Percentiles rank a stretch among this genome's conserved stretches.
These are phyloP conservation scores for Thelonectria discophora DNA, from an alignment of 2,329 filamentous ascomycete genomes.

Conservation along the genomic window DNA sequence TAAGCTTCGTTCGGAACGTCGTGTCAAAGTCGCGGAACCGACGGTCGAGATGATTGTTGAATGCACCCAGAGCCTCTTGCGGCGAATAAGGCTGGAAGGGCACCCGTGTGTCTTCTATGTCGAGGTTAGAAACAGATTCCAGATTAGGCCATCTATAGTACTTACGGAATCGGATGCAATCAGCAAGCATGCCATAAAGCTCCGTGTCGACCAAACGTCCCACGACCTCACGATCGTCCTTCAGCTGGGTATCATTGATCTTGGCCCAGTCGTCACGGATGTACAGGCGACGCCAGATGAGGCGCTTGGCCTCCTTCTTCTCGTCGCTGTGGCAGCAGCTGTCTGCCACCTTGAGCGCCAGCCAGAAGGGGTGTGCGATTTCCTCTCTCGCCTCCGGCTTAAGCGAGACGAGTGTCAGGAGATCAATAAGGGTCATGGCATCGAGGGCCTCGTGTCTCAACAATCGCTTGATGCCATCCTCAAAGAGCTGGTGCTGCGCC, in stretches of 20 bases:
- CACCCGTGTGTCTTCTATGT: constrained; percentile 52
- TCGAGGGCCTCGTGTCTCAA: constrained; percentile 78
- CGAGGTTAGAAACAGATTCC: constrained; percentile 41
- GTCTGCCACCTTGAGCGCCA: constrained; percentile 72
- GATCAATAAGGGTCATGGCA: constrained; percentile 71
- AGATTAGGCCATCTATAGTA: constrained; percentile 25
- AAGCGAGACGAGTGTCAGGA: constrained; percentile 77
- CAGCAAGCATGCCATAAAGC: constrained; percentile 72
- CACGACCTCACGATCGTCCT: constrained; percentile 74
- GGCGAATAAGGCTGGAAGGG: constrained; percentile 60
- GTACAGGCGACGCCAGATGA: constrained; percentile 89
- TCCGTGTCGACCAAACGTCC: constrained; percentile 71
- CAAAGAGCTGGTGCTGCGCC: constrained; percentile 75
- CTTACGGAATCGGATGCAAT: constrained; percentile 73
- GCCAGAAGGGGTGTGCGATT: constrained; percentile 75
- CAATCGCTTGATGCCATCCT: constrained; percentile 73
- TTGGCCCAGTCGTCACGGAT: constrained; percentile 85
- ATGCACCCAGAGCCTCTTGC: constrained; percentile 66
- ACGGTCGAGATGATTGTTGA: constrained; percentile 67
- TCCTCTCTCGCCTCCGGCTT: constrained; percentile 59
- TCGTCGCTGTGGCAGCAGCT: constrained; percentile 64
- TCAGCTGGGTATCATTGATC: constrained; percentile 80
- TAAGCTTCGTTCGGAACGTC: constrained; percentile 71
- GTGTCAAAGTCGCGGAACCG: constrained; percentile 68
- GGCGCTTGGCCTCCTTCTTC: constrained; percentile 64